Base-by-base conservation (phyloP, 331 rosid species). In the Acacia concinna region DNA sequence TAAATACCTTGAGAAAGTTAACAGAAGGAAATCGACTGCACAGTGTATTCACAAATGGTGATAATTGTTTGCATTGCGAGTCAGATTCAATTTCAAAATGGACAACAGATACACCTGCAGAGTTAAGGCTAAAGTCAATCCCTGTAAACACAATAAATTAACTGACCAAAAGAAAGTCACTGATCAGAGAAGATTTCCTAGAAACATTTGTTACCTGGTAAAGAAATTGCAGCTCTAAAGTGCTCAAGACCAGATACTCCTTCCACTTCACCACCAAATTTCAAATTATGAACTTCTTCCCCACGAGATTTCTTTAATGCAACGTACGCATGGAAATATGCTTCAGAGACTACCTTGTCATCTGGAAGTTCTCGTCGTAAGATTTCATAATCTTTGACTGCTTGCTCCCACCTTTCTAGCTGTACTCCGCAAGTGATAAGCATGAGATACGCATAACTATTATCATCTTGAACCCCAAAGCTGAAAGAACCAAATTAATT, bases 181-280 rank as follows among this genome's bases (percentile, higher is more conserved):
- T 62, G 23, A 69, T 14, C 0, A 41, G 27, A 49, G 47, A 35
- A 35, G 71, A 65, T 21, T 15, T 13, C 44, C 54, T 27, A 41
- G 28, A 43, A 73, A 25, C 14, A 52, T 52, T 77, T 57, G 28
- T 71, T 81, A 93, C 99, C 99, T 70, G 92, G 89, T 44, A 79
- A 89, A 51, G 94, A 87, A 81, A 89, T 85, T 47, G 94, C 94
- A 43, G 96, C 90, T 85, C 89, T 81, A 74, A 95, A 91, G 82
- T 88, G 95, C 81, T 93, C 97, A 79, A 93, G 85, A 56, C 96
- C 84, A 5, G 89, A 93, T 27, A 95, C 91, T 82, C 78, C 86
- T 87, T 95, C 99, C 68, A 93, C 97, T 85, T 90, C 99, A 35
- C 98, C 92, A 23, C 98, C 94, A 66, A 93, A 95, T 84, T 91